Evolutionary conservation across 2,329 filamentous ascomycete genomes (phyloP).

Genomic region (Ceratocystis lukuohia): DNA sequence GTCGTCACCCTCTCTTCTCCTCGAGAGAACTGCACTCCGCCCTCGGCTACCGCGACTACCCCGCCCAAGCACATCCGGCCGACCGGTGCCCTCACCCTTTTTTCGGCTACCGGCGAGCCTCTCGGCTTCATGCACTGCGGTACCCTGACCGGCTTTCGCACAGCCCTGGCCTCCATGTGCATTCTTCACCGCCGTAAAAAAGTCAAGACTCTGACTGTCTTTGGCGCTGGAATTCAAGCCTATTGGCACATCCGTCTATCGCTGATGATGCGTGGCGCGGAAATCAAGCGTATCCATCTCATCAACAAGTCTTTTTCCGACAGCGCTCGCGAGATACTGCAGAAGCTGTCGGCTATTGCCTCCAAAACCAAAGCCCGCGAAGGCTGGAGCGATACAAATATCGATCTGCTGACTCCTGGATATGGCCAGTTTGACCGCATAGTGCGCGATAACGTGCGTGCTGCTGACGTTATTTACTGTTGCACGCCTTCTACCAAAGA

Average conservation of each 20-base stretch:
- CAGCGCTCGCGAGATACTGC: conserved; percentile 39
- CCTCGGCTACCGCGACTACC: conserved; percentile 15
- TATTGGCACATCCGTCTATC: conserved; percentile 89
- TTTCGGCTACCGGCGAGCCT: conserved; percentile 47
- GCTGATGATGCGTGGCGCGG: conserved; percentile 54
- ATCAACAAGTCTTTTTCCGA: conserved; percentile 61
- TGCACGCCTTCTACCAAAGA: conserved; percentile 65
- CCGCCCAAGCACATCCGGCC: conserved; percentile 30
- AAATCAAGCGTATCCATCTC: conserved; percentile 68
- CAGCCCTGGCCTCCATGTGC: conserved; percentile 56
- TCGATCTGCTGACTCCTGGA: conserved; percentile 52
- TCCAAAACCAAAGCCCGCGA: conserved; percentile 36
- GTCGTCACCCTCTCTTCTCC: conserved; percentile 50
- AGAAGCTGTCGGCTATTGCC: conserved; percentile 35
- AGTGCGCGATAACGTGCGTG: conserved; percentile 55
- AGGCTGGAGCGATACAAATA: conserved; percentile 53
- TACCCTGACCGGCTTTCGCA: conserved; percentile 68
- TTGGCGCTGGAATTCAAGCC: conserved; percentile 78
- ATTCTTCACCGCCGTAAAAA: conserved; percentile 51
- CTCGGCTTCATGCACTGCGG: conserved; percentile 58
- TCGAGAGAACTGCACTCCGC: conserved; percentile 20
- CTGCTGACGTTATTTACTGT: conserved; percentile 73
- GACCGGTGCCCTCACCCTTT: conserved; percentile 56
- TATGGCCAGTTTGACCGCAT: conserved; percentile 57
- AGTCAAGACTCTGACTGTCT: conserved; percentile 67